Conservation (phyloP, 2,329 filamentous ascomycete species). For the Bimuria novae-zelandiae region DNA sequence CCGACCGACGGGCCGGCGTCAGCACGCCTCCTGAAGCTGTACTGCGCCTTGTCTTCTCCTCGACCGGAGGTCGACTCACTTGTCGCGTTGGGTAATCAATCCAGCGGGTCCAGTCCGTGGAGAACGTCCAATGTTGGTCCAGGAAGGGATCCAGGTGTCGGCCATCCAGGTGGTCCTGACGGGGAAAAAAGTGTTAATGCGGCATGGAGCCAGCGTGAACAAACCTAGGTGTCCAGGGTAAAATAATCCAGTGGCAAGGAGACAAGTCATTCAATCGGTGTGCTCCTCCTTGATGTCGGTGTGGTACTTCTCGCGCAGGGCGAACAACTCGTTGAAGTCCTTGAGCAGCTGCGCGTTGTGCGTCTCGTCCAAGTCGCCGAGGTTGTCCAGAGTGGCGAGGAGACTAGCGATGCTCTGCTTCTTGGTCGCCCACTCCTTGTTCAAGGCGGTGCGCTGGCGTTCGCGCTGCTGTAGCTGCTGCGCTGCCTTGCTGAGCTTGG, state of each 20-base stretch:
- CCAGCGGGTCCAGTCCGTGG: slow-evolving; percentile 17
- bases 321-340: slow-evolving; percentile 40
- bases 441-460: slow-evolving; percentile 36
- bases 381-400: slow-evolving; percentile 35
- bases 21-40: slow-evolving; percentile 32
- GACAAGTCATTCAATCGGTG: slow-evolving; percentile 36
- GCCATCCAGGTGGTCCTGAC: slow-evolving; percentile 8
- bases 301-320: slow-evolving; percentile 35
- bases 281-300: slow-evolving; percentile 24
- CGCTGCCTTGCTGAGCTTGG: slow-evolving; percentile 34
- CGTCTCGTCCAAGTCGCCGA: slow-evolving; percentile 41
- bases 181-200: slow-evolving; percentile 4
- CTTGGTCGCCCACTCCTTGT: slow-evolving; percentile 39
- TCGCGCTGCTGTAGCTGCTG: slow-evolving; percentile 43
- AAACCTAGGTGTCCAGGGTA: slow-evolving; percentile 35
- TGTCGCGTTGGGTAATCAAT: slow-evolving; percentile 25
- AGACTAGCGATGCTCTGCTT: slow-evolving; percentile 43
- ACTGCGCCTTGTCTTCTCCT: slow-evolving; percentile 25
- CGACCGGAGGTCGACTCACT: slow-evolving; percentile 14
- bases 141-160: slow-evolving; percentile 2
- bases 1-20: slow-evolving; percentile 25
- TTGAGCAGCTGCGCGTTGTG: slow-evolving; percentile 39
- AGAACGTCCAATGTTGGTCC: slow-evolving; percentile 17
- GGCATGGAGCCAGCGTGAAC: slow-evolving; percentile 22
- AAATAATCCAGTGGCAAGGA: slow-evolving; percentile 22